These are phyloP conservation scores for Pseudoneurospora amorphoporcata DNA, from an alignment of 495 filamentous ascomycete genomes.

Conservation along the genomic window DNA sequence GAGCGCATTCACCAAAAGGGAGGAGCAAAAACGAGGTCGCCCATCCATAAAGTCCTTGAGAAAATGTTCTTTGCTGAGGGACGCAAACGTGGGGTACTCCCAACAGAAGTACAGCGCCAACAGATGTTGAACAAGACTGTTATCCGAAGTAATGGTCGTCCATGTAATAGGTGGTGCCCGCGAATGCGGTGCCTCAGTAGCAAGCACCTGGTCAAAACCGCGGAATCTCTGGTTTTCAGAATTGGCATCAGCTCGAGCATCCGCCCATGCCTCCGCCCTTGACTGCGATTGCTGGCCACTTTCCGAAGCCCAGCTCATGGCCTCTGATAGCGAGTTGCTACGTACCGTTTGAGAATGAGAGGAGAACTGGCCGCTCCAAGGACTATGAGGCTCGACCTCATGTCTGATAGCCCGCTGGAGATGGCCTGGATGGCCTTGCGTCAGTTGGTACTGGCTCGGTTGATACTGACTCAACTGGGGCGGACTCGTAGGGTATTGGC, in stretches of 20 bases:
- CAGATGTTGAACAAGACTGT: slow-evolving; percentile 49
- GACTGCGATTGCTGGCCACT: slow-evolving; percentile 22
- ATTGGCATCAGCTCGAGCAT: slow-evolving; percentile 7
- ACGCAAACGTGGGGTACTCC: slow-evolving; percentile 66
- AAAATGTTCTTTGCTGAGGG: slow-evolving; percentile 65
- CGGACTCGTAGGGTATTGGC: slow-evolving; percentile 3
- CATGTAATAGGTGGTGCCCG: slow-evolving; percentile 37
- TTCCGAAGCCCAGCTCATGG: slow-evolving; percentile 30
- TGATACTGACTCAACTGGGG: neutral
- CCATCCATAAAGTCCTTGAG: slow-evolving; percentile 50
- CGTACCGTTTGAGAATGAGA: slow-evolving; percentile 28
- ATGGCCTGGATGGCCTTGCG: neutral
- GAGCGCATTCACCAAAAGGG: slow-evolving; percentile 66
- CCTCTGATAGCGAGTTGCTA: slow-evolving; percentile 29
- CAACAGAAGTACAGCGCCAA: slow-evolving; percentile 69
- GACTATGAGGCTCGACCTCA: slow-evolving; percentile 28
- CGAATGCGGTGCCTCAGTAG: slow-evolving; percentile 24
- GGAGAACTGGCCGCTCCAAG: slow-evolving; percentile 30
- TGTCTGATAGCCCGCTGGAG: slow-evolving; percentile 12
- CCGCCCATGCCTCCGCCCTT: slow-evolving; percentile 31
- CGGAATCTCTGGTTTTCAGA: slow-evolving; percentile 16
- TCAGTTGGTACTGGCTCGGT: neutral
- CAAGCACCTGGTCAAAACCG: slow-evolving; percentile 27
- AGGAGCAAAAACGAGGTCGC: slow-evolving; percentile 53
- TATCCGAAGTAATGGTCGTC: slow-evolving; percentile 52